These are phyloP conservation scores for Talaromyces sp. DNA, from an alignment of 2,329 filamentous ascomycete genomes.

Conservation along the genomic window DNA sequence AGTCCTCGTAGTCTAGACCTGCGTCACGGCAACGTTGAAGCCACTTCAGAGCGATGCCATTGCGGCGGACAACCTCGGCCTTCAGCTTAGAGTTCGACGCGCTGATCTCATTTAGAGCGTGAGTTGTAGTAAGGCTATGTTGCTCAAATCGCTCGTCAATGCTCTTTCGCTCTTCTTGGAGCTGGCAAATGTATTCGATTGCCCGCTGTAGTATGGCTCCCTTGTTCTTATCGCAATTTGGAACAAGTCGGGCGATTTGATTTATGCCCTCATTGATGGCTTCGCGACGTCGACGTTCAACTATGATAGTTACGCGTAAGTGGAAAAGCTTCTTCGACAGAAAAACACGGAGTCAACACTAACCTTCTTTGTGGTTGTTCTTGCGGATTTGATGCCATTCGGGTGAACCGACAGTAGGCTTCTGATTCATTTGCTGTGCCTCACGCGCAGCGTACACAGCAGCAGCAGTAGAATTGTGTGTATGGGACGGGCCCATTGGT, in stretches of 20 bases:
- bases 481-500: slow-evolving; percentile 39
- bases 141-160: slow-evolving; percentile 47
- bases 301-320: no score
- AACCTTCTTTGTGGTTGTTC: slow-evolving; percentile 98
- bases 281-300: slow-evolving; percentile 92
- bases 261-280: slow-evolving; percentile 99
- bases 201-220: slow-evolving; percentile 92
- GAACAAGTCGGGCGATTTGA: slow-evolving; percentile 95
- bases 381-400: slow-evolving; percentile 98
- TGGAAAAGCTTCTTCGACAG: no score
- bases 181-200: slow-evolving; percentile 89
- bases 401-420: slow-evolving; percentile 90
- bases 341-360: slow-evolving; percentile 25
- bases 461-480: slow-evolving; percentile 60
- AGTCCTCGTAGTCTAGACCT: slow-evolving; percentile 53
- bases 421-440: slow-evolving; percentile 59
- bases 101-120: slow-evolving; percentile 78
- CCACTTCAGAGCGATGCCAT: slow-evolving; percentile 65
- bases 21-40: slow-evolving; percentile 50
- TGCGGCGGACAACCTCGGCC: slow-evolving; percentile 81
- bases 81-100: slow-evolving; percentile 94
- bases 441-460: slow-evolving; percentile 58
- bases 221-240: slow-evolving; percentile 98
- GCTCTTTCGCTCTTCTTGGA: slow-evolving; percentile 56
- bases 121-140: slow-evolving; percentile 47